phyloP scores from a whole-genome alignment of 306 rosid genomes.

The Vicia villosa region DNA sequence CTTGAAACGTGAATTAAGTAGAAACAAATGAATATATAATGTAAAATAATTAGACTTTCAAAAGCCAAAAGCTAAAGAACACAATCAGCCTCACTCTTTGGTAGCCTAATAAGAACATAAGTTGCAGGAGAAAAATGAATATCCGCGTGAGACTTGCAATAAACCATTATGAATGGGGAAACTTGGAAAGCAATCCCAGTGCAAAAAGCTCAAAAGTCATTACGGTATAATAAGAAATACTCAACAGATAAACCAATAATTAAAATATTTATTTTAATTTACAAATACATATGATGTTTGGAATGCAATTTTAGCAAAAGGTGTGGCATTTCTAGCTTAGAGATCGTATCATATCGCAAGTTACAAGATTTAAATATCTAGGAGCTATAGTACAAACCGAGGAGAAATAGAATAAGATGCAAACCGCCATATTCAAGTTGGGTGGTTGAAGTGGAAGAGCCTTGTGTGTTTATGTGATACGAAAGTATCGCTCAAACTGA shows the following conservation, averaged over 20 bases:
- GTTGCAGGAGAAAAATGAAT: background rate
- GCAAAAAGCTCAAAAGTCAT: slow-evolving; percentile 11
- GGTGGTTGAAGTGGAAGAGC: too few species aligned
- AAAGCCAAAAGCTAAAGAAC: slow-evolving; percentile 1
- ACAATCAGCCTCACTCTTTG: slow-evolving; percentile 6
- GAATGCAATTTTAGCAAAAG: too few species aligned
- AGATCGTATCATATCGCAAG: too few species aligned
- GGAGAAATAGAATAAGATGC: too few species aligned
- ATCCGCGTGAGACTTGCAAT: slow-evolving; percentile 2
- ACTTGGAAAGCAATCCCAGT: slow-evolving; percentile 2
- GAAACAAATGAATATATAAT: slow-evolving; percentile 30
- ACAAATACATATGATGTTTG: too few species aligned
- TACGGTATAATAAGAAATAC: slow-evolving; percentile 1
- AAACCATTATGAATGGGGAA: slow-evolving; percentile 7
- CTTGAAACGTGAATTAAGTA: background rate
- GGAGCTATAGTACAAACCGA: too few species aligned
- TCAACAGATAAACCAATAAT: slow-evolving; percentile 12
- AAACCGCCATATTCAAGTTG: too few species aligned
- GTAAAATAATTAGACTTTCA: slow-evolving; percentile 1
- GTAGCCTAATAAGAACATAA: slow-evolving; percentile 9
- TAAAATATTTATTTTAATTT: too few species aligned
- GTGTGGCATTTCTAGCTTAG: too few species aligned
- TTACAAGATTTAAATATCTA: too few species aligned
- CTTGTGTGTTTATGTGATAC: too few species aligned
- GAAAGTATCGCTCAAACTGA: too few species aligned